Base-by-base conservation (phyloP, 768 basidiomycete genomes). In the Dictyophora rubrovolvata region DNA sequence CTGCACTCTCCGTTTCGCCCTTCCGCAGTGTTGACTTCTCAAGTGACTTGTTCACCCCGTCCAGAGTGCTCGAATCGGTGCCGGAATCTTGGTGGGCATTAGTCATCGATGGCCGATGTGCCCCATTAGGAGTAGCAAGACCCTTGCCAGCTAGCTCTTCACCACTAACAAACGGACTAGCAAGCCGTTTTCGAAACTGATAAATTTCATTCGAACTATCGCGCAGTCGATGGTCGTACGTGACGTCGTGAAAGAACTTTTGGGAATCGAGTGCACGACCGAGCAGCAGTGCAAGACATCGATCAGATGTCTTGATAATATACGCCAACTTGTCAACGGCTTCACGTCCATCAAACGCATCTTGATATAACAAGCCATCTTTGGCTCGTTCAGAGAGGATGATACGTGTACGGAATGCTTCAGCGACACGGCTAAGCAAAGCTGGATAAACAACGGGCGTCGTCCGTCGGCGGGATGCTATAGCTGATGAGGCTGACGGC, bases 211-310 rank as follows among this genome's bases (percentile, higher is more conserved):
- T 79, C 0, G 84, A 75, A 66, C 84, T 92, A 71, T 98, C 96
- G 54, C 96, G 77, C 59, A 99, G 70, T 14, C 95, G 86, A 70
- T 99, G 96, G 67, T 97, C 95, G 68, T 98, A 99, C 9, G 96
- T 97, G 64, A 99, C 96, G 67, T 98, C 96, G 68, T 99, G 96
- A 69, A 99, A 98, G 74, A 93, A 98, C 73, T 98, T 98, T 71
- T 98, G 96, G 9, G 94, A 88, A 67, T 98, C 96, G 55, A 99
- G 76, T 2, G 96, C 93, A 47, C 96, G 82, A 5, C 96, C 96
- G n/a, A 98, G 80, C 1, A 99, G 77, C 49, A 98, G 74, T 11
- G 96, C 96, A 23, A 99, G 79, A 71, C 96, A 98, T 14, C 96
- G 81, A 73, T 99, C 96, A 6, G 93, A 92, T 2, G 96, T 98